Evolutionary conservation across 306 rosid genomes (phyloP).

Genomic region (Castanospermum australe): DNA sequence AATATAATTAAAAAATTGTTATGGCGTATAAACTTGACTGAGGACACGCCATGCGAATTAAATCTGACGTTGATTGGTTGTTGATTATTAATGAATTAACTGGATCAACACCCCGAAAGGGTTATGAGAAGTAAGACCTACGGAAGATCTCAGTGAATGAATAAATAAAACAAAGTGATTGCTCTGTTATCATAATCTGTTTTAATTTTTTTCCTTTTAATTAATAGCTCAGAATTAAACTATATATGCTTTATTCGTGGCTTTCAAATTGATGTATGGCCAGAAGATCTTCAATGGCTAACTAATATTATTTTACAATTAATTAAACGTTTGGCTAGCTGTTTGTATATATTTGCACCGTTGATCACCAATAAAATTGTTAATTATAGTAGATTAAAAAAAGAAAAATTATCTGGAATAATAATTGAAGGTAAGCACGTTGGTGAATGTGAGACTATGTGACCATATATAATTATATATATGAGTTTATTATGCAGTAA

Average conservation of each 20-base stretch:
- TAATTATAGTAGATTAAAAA: background rate
- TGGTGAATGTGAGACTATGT: too few relatives aligned
- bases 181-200: background rate
- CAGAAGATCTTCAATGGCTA: background rate
- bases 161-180: background rate
- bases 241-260: too few relatives aligned
- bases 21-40: background rate
- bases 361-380: background rate
- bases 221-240: background rate
- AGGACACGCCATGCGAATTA: background rate
- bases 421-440: background rate
- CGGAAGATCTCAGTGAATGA: slow-evolving; percentile 19
- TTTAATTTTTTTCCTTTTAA: background rate
- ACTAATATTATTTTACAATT: background rate
- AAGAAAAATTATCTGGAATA: background rate
- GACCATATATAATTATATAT: background rate
- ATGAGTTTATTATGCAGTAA: background rate
- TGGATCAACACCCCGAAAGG: background rate
- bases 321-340: background rate
- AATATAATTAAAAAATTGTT: background rate
- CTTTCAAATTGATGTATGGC: slow-evolving; percentile 3
- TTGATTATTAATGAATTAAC: background rate
- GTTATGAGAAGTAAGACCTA: background rate
- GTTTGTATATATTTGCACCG: background rate
- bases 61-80: background rate